phyloP scores from a whole-genome alignment of 306 rosid genomes.

The Ochetophila trinervis region DNA sequence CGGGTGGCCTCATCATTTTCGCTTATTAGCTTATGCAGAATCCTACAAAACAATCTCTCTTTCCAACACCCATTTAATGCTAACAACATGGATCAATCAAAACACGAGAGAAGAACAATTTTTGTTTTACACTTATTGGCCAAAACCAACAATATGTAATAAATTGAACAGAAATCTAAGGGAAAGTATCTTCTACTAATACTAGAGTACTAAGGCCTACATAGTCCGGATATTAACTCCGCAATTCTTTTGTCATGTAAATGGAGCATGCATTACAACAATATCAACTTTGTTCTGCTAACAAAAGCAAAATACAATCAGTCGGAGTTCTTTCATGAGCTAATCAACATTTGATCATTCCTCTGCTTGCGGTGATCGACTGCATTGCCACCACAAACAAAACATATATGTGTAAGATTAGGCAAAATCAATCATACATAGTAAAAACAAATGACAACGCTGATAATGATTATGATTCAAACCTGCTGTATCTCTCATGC shows the following conservation, averaged over 20 bases:
- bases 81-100: not conserved
- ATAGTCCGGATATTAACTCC: not conserved
- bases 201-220: constrained; percentile 17
- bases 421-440: not conserved
- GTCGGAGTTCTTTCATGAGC: constrained; percentile 7
- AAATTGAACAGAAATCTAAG: constrained; percentile 3
- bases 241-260: not conserved
- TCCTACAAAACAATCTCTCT: too few relatives aligned
- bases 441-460: constrained; percentile 4
- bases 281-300: constrained; percentile 28
- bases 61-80: not conserved
- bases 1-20: too few relatives aligned
- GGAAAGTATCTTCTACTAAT: not conserved
- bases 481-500: constrained; percentile 77
- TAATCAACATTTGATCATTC: constrained; percentile 47
- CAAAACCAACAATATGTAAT: not conserved
- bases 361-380: constrained; percentile 79
- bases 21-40: too few relatives aligned
- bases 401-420: not conserved
- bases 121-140: not conserved
- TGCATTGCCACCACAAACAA: constrained; percentile 30
- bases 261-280: constrained; percentile 9
- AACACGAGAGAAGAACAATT: not conserved
- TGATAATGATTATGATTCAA: constrained; percentile 8
- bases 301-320: not conserved